Conservation (phyloP, 1,284 basidiomycete genomes). For the Somion occarium region DNA sequence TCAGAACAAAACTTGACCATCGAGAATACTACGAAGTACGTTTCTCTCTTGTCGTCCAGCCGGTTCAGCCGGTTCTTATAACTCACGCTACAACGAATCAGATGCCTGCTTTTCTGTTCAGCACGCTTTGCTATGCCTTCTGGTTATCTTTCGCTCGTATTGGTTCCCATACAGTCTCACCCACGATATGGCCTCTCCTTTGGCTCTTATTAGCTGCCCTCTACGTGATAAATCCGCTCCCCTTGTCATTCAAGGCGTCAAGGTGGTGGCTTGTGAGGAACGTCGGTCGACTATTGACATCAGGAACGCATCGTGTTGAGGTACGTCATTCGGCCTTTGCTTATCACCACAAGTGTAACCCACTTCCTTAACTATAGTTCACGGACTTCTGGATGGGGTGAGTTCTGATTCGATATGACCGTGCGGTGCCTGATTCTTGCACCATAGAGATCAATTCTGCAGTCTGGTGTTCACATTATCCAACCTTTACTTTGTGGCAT, state of each 20-base stretch:
- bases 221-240: slow-evolving; percentile 76
- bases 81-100: slow-evolving; percentile 27
- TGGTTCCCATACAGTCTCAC: slow-evolving; percentile 40
- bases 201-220: slow-evolving; percentile 71
- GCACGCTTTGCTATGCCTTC: slow-evolving; percentile 78
- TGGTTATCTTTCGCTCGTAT: slow-evolving; percentile 78
- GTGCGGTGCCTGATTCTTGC: too few species aligned
- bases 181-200: slow-evolving; percentile 75
- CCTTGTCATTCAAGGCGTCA: slow-evolving; percentile 58
- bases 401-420: too few species aligned
- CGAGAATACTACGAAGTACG: slow-evolving; percentile 79
- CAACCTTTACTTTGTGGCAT: slow-evolving; percentile 70
- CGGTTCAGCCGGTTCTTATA: neutral
- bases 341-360: neutral
- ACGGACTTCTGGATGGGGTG: slow-evolving; percentile 82
- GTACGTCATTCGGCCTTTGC: too few species aligned
- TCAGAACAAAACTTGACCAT: slow-evolving; percentile 73
- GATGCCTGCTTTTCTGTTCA: slow-evolving; percentile 77
- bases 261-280: slow-evolving; percentile 79
- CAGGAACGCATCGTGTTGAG: slow-evolving; percentile 75
- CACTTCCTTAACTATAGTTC: slow-evolving; percentile 42
- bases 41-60: neutral
- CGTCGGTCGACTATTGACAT: slow-evolving; percentile 56
- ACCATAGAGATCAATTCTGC: slow-evolving; percentile 74
- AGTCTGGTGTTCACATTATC: slow-evolving; percentile 73